phyloP scores from a whole-genome alignment of 2,329 filamentous ascomycete species.

The Fusarium secorum region DNA sequence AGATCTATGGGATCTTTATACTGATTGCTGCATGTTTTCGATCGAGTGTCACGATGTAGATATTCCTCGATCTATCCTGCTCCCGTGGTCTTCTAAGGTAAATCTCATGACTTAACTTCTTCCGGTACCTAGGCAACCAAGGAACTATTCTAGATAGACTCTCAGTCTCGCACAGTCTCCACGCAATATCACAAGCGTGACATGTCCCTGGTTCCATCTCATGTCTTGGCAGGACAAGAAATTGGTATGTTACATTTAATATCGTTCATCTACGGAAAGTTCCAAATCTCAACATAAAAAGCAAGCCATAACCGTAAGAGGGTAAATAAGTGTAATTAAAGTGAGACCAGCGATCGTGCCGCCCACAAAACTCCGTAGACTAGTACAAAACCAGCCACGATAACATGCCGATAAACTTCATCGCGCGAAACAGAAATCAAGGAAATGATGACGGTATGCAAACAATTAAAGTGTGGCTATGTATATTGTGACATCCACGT shows the following conservation, averaged over 20 bases:
- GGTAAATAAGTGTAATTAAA: not conserved
- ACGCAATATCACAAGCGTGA: not conserved
- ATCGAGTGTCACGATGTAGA: not conserved
- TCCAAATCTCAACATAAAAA: not conserved
- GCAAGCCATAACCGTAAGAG: not conserved
- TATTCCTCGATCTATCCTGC: not conserved
- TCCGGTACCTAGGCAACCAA: not conserved
- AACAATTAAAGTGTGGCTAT: not conserved
- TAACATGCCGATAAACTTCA: not conserved
- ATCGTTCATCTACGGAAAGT: not conserved
- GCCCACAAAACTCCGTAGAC: not conserved
- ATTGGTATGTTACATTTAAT: not conserved
- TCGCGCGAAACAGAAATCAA: not conserved
- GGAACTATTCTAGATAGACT: not conserved
- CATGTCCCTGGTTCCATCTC: not conserved
- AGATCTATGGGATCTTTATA: not conserved
- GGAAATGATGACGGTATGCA: not conserved
- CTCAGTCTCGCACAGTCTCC: not conserved
- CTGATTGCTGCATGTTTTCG: not conserved
- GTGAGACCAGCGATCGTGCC: not conserved
- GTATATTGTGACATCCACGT: not conserved
- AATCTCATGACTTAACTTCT: not conserved
- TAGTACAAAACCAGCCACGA: not conserved
- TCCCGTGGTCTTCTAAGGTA: rapidly evolving
- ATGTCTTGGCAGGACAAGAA: not conserved